Evolutionary conservation across 2,329 filamentous ascomycete genomes (phyloP), one percentile per base, ranked within the genome.

Genomic region (Colletotrichum sp.): DNA sequence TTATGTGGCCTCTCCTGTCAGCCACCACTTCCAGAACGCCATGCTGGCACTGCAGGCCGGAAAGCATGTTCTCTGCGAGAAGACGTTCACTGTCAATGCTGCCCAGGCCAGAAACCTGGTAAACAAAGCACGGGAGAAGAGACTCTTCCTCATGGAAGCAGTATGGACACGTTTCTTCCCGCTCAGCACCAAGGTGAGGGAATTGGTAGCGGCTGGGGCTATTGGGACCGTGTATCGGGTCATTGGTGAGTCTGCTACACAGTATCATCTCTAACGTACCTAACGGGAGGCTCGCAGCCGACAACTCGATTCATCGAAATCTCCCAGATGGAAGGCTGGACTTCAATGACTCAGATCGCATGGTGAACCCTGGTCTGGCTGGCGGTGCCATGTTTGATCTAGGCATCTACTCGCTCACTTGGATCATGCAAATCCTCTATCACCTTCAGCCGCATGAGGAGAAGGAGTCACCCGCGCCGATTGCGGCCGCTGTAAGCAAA

Each of bases 141-240:
- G 90, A 73, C 80, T 95, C 77, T 93, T 94, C 87, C 84, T 96
- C 73, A 95, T 96, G 93, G 94, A 96, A 84, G 94, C 94, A 54
- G 94, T 97, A 16, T 98, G 95, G 95, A 97, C 95, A 36, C 89
- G 95, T 69, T 97, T 93, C 85, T 97, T 98, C 85, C 95, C 95
- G 2, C 85, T 98, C 9, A 95, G 93, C 79, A 90, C 95, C 81
- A 91, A 94, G 81, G 86, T 95, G 43, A 87, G 93, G 62, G 91
- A 96, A 78, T 84, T 95, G 71, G 86, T 91, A 51, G 78, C 83
- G 70, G 84, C 85, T 2, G 89, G 89, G n/a, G 84, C 85, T 75
- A 89, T 91, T 76, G 92, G 92, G 5, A 86, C 86, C 15, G 90
- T 94, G 62, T 90, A 90, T 77, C 89, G 92, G 69, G 89, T 90